Evolutionary conservation across 208 protist genomes (phyloP), one percentile per base, ranked within the genome.

Genomic region (Trichomonas tenax): DNA sequence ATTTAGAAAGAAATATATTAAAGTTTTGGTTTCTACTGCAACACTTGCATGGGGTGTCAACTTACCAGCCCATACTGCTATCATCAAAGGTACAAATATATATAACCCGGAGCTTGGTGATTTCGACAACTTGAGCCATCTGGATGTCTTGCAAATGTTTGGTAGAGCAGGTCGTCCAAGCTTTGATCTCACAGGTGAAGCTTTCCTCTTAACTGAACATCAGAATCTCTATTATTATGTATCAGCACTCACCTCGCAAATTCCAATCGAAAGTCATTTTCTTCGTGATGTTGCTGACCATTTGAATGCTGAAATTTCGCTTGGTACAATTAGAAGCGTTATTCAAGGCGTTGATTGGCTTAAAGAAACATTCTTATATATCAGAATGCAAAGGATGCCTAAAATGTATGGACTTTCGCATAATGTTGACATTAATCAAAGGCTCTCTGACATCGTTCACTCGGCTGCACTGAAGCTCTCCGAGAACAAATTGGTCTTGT

Each of bases 21-120:
- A 99, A 95, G 97, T 98, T 36, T 97, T 99, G 1, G 98, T 99
- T 14, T 99, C 98, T 88, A 99, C 99, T 0, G 98, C 99, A 0
- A 99, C 99, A 21, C 98, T 99, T 0, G 99, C 99, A n/a, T 99
- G 99, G 99, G 99, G 99, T 97, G 99, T 99, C 0, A 99, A 99
- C 97, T 96, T 99, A 63, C 99, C 99, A 0, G 99, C 99, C 8
- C 99, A 99, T 97, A 98, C 98, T 17, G 99, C 99, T 34, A 99
- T 99, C 96, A 99, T 99, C 96, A 99, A 99, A 97, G 99, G 99
- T n/a, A 99, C 99, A 1, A 98, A 97, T 95, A 97, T 99, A n/a
- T 99, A 99, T 97, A 98, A 98, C 96, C 98, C 99, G 23, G 98
- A 99, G 63, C 98, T 98, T 90, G 99, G 99, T 2, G 96, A 97